Evolutionary conservation across 2,329 filamentous ascomycete genomes (phyloP), one percentile per base, ranked within the genome.

Genomic region (Trichoderma breve): DNA sequence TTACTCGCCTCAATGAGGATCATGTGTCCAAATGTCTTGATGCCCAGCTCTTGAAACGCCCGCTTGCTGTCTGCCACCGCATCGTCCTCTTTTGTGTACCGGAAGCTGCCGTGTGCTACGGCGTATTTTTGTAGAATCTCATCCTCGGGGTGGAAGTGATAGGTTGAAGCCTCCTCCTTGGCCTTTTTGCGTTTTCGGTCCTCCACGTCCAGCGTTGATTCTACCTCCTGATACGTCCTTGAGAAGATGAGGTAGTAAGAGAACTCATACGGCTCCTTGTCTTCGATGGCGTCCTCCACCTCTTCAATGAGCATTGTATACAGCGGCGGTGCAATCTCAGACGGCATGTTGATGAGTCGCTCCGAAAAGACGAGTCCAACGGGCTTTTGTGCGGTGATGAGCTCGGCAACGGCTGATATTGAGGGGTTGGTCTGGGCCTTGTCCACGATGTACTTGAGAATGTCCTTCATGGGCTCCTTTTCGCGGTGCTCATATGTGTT

Each of bases 121-220:
- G 94, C 92, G 82, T 95, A 88, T 78, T 90, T 90, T 75, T 96
- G 90, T 77, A 98, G 83, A 66, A 95, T 88, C 84, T 98, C 96
- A 79, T 99, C 96, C 83, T 99, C 96, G 0, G 94, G 92, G 80
- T 99, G 96, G 85, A 98, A 99, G 82, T 95, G 97, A 82, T 94
- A 97, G 39, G 89, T 85, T 77, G 92, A 88, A 9, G 85, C 83
- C 66, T 86, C 85, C 73, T 87, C 82, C 80, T 87, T 87, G 71
- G 86, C 88, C 83, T 91, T 92, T 83, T 92, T 95, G 77, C 87
- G 86, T 74, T 90, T 82, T 67, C 81, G 79, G 51, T 79, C 78
- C 78, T 92, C 90, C 69, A 88, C 85, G 76, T 95, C 92, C 18
- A 98, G 85, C 73, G 89, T 90, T 1, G 94, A 97, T 76, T 90